Base-by-base conservation (phyloP, 768 basidiomycete species). In the Pleurotus ostreatus region DNA sequence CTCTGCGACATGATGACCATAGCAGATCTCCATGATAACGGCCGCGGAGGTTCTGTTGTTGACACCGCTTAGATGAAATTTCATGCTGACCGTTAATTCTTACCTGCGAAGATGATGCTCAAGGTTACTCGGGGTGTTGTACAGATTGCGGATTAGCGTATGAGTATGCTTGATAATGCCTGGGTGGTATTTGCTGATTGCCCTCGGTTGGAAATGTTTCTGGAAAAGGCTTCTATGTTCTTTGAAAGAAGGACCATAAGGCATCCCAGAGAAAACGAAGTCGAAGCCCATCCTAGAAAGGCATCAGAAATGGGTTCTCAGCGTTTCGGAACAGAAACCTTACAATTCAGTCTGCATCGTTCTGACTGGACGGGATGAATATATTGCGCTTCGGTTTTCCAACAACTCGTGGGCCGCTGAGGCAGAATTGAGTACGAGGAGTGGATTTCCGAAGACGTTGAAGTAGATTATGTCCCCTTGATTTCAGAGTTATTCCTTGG, bases 381-480 rank as follows among this genome's bases (percentile, higher is more conserved):
- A 76, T 25, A 67, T 63, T 43, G 68, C 60, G 25, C 75, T 75
- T 57, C 74, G 74, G 59, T 73, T 74, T 41, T 77, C 74, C 53
- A 77, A 65, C 61, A 76, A 62, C 38, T 77, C 75, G 30, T 67
- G 37, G 4, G 75, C 74, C 7, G 61, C 44, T 16, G 65, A 57
- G 37, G 40, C 59, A 3, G 60, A 65, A 58, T 75, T 76, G 37
- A 74, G 37, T 38, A 74, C 8, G 5, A 75, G 20, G 15, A 75
- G 65, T 53, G 74, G 70, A 46, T 76, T 73, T n/a, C 60, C 74
- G 7, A 74, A 60, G 6, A 74, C 54, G 38, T 71, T 70, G 0
- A 59, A 55, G 48, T 73, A 71, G 3, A 67, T 58, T 15, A 74
- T 23, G 18, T 55, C 54, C 9, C 54, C 54, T 55, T 18, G 18